A percentile compares a stretch with the other conserved stretches of the same genome.
Evolutionary conservation across 441 rosid genomes (phyloP).

Genomic region (Pelargonium fulgidum): DNA sequence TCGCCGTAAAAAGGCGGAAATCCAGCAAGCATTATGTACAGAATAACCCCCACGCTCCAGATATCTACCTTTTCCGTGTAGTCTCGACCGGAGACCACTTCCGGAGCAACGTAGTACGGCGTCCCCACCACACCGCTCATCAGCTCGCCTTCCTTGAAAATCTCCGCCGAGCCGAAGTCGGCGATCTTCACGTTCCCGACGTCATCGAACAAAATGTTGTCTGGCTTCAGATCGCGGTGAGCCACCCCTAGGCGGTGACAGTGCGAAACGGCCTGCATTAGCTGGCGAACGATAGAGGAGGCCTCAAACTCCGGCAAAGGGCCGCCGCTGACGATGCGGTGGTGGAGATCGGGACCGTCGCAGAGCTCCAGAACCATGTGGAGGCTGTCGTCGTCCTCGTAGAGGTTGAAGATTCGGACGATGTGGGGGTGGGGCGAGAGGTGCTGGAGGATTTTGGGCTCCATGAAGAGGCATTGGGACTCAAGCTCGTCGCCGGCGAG

Average conservation of each 20-base stretch:
- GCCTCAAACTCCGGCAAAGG: slow-evolving; percentile 34
- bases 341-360: slow-evolving; percentile 38
- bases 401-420: slow-evolving; percentile 29
- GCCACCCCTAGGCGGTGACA: slow-evolving; percentile 51
- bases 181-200: slow-evolving; percentile 32
- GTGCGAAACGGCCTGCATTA: slow-evolving; percentile 44
- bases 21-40: slow-evolving; percentile 78
- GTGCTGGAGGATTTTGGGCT: slow-evolving; percentile 47
- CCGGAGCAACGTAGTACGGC: slow-evolving; percentile 93
- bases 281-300: slow-evolving; percentile 31
- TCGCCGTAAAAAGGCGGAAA: slow-evolving; percentile 76
- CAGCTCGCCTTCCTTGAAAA: slow-evolving; percentile 22
- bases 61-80: slow-evolving; percentile 73
- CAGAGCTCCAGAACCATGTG: slow-evolving; percentile 58
- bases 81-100: slow-evolving; percentile 52
- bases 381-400: slow-evolving; percentile 45
- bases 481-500: slow-evolving; percentile 59
- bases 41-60: slow-evolving; percentile 82
- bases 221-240: slow-evolving; percentile 67
- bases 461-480: slow-evolving; percentile 44
- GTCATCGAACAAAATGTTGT: slow-evolving; percentile 44
- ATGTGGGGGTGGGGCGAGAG: slow-evolving; percentile 50
- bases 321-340: slow-evolving; percentile 26
- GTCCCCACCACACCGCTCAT: slow-evolving; percentile 72
- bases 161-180: slow-evolving; percentile 62